Evolutionary conservation across 306 rosid species (phyloP).

Genomic region (Heteromeles arbutifolia): DNA sequence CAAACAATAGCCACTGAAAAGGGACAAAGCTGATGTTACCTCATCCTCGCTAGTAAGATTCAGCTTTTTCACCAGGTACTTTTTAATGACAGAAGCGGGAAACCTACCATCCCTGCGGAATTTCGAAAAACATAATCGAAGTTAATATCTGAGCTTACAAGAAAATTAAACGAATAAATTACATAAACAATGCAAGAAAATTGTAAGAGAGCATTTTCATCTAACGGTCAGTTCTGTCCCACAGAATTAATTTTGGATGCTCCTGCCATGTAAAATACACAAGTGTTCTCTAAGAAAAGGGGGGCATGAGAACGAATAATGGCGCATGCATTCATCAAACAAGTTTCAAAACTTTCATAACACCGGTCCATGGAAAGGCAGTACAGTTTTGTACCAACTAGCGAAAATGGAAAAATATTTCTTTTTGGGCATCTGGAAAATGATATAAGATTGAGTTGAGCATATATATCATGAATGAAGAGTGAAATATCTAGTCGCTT

Average conservation of each 20-base stretch:
- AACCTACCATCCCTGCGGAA: constrained; percentile 40
- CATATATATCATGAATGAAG: no score
- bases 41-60: constrained; percentile 47
- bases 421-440: background rate
- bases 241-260: background rate
- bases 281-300: background rate
- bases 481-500: background rate
- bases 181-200: background rate
- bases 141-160: background rate
- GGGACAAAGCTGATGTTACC: constrained; percentile 31
- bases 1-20: background rate
- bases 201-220: background rate
- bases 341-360: background rate
- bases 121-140: constrained; percentile 1
- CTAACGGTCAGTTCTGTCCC: no score
- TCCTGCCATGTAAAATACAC: background rate
- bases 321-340: background rate
- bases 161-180: background rate
- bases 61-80: constrained; percentile 43
- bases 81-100: constrained; percentile 41
- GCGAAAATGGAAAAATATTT: background rate
- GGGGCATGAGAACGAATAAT: background rate
- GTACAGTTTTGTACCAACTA: background rate
- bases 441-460: no score
- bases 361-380: background rate